Evolutionary conservation across 768 basidiomycete species (phyloP).

Genomic region (Tricholoma flavovirens): DNA sequence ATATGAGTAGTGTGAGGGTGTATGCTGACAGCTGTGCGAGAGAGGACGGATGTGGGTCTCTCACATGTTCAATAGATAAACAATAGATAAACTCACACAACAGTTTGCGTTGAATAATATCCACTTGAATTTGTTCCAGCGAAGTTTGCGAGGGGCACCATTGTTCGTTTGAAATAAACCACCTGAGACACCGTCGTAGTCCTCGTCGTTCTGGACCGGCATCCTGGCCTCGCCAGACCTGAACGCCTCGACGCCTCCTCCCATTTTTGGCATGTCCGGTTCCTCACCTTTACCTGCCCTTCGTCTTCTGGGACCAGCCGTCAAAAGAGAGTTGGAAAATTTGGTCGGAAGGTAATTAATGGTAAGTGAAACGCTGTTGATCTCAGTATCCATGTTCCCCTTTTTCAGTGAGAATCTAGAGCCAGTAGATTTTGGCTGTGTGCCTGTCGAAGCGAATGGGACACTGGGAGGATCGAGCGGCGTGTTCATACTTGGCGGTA

Average conservation of each 20-base stretch:
- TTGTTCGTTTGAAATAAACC: conserved; percentile 35
- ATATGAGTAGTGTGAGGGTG: conserved; percentile 54
- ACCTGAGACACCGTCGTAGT: conserved; percentile 43
- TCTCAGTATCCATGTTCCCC: conserved; percentile 3
- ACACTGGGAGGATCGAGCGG: conserved; percentile 16
- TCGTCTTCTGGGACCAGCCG: conserved; percentile 35
- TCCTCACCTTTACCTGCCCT: conserved; percentile 24
- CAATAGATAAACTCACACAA: conserved; percentile 23
- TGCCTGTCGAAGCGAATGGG: conserved; percentile 9
- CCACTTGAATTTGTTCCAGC: conserved; percentile 88
- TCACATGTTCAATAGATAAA: neutral
- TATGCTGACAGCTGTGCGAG: conserved; percentile 44
- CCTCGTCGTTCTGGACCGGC: conserved; percentile 45
- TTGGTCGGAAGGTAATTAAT: conserved; percentile 72
- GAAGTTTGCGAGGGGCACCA: conserved; percentile 36
- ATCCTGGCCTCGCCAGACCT: conserved; percentile 47
- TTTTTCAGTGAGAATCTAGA: neutral
- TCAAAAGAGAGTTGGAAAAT: conserved; percentile 47
- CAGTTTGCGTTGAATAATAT: conserved; percentile 57
- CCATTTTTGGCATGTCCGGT: conserved; percentile 45
- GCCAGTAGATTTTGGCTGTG: neutral
- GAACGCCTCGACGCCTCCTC: conserved; percentile 70
- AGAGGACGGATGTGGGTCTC: neutral
- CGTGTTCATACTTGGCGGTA: conserved; percentile 4
- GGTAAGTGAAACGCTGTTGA: conserved; percentile 34